Evolutionary conservation across 2,329 filamentous ascomycete genomes (phyloP).

Genomic region (Aaosphaeria pasadenensis): DNA sequence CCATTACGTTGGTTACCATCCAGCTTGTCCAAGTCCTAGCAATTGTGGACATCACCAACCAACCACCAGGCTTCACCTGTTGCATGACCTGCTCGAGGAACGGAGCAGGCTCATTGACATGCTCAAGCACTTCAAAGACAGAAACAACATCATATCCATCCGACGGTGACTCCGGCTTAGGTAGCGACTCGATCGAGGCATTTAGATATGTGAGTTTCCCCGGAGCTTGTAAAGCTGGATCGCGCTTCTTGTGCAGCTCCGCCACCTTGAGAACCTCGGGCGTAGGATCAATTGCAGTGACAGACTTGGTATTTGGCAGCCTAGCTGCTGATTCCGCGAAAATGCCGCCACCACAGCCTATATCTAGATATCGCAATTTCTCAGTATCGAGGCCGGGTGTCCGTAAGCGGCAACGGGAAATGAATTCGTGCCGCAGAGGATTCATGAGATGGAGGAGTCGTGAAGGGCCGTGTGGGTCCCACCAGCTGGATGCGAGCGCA

Average conservation of each 20-base stretch:
- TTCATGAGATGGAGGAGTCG: slow-evolving; percentile 97
- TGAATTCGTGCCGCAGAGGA: slow-evolving; percentile 91
- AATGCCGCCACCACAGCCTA: slow-evolving; percentile 95
- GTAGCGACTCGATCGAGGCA: slow-evolving; percentile 70
- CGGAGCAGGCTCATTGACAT: slow-evolving; percentile 71
- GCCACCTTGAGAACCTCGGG: slow-evolving; percentile 73
- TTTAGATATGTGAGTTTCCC: slow-evolving; percentile 67
- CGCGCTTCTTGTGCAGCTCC: slow-evolving; percentile 68
- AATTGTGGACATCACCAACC: slow-evolving; percentile 91
- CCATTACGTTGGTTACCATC: slow-evolving; percentile 87
- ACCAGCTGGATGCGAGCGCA: slow-evolving; percentile 89
- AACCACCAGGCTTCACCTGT: slow-evolving; percentile 85
- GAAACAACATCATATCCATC: slow-evolving; percentile 74
- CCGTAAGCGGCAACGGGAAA: slow-evolving; percentile 60
- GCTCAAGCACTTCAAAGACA: slow-evolving; percentile 93
- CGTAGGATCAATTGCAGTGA: slow-evolving; percentile 77
- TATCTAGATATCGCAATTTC: slow-evolving; percentile 73
- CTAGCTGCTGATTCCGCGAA: slow-evolving; percentile 86
- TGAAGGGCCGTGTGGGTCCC: slow-evolving; percentile 92
- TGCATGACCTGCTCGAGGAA: slow-evolving; percentile 71
- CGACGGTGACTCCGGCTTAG: slow-evolving; percentile 19
- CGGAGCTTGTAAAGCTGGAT: slow-evolving; percentile 62
- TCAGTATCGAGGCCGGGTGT: slow-evolving; percentile 8
- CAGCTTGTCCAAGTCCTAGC: slow-evolving; percentile 85
- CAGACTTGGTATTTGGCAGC: slow-evolving; percentile 58